These are phyloP conservation scores for Dictyophora rubrovolvata DNA, from an alignment of 768 basidiomycete species.

Conservation along the genomic window DNA sequence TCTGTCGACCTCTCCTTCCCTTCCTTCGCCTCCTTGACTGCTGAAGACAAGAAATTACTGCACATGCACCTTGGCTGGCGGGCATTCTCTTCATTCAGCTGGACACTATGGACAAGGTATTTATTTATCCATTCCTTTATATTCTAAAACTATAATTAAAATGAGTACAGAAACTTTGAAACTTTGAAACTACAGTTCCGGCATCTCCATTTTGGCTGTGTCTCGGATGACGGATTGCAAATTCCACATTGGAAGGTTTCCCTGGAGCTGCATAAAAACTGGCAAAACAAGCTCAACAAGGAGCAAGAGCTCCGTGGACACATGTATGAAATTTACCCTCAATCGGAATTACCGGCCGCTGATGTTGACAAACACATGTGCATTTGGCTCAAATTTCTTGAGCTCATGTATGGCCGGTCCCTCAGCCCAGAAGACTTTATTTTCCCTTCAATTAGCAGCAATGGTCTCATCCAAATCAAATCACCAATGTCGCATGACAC, in stretches of 20 bases:
- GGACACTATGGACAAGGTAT: constrained; percentile 25
- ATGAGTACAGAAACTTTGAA: neutral
- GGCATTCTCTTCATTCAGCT: constrained; percentile 21
- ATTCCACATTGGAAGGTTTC: constrained; percentile 15
- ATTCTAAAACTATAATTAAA: neutral
- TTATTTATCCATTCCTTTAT: neutral
- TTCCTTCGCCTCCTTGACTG: neutral
- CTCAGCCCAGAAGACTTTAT: constrained; percentile 22
- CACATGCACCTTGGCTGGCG: constrained; percentile 21
- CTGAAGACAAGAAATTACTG: neutral
- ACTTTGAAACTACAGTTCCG: neutral
- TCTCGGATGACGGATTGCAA: neutral
- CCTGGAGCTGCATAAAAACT: constrained; percentile 17
- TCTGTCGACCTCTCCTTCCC: neutral
- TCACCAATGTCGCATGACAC: constrained; percentile 20
- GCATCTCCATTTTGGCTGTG: neutral
- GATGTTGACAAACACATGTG: constrained; percentile 14
- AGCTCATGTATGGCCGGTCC: constrained; percentile 12
- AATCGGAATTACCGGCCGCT: constrained; percentile 21
- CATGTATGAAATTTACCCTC: constrained; percentile 26
- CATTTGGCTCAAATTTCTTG: neutral
- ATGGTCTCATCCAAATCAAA: constrained; percentile 18
- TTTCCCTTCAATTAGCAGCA: constrained; percentile 22
- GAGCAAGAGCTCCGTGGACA: constrained; percentile 18
- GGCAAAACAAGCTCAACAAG: constrained; percentile 19